Evolutionary conservation across 768 basidiomycete genomes (phyloP).

Genomic region (Rubroboletus pulcherrimus): DNA sequence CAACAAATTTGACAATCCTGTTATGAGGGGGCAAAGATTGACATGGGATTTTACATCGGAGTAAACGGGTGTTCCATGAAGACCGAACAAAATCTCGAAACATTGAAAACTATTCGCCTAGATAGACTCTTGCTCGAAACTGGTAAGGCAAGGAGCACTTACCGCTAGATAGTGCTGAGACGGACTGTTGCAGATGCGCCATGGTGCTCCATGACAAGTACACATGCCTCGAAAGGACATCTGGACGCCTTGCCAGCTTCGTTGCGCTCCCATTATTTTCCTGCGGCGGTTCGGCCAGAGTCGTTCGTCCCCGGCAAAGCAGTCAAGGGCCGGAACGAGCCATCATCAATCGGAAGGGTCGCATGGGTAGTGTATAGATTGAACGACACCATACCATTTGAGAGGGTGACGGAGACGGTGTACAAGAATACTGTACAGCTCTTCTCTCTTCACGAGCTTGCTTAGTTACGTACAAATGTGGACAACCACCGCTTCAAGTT

Average conservation of each 20-base stretch:
- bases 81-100: slow-evolving; percentile 58
- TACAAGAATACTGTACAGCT: slow-evolving; percentile 63
- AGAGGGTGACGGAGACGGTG: slow-evolving; percentile 51
- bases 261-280: slow-evolving; percentile 49
- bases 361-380: slow-evolving; percentile 65
- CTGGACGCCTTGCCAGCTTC: slow-evolving; percentile 45
- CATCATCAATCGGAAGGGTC: slow-evolving; percentile 58
- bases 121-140: slow-evolving; percentile 71
- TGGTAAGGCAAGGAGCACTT: slow-evolving; percentile 38
- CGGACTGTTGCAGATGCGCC: slow-evolving; percentile 49
- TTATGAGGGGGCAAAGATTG: slow-evolving; percentile 41
- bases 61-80: slow-evolving; percentile 79
- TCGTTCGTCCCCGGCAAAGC: slow-evolving; percentile 54
- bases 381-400: slow-evolving; percentile 44
- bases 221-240: slow-evolving; percentile 56
- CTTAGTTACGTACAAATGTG: slow-evolving; percentile 15
- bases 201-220: slow-evolving; percentile 68
- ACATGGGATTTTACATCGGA: slow-evolving; percentile 60
- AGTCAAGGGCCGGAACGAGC: slow-evolving; percentile 79
- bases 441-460: slow-evolving; percentile 47
- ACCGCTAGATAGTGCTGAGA: background rate
- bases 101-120: slow-evolving; percentile 52
- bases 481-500: background rate
- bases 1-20: background rate
- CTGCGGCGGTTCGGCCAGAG: slow-evolving; percentile 50